phyloP scores from a whole-genome alignment of 371 early-diverging fungal genomes.

The Mortierella sp. region DNA sequence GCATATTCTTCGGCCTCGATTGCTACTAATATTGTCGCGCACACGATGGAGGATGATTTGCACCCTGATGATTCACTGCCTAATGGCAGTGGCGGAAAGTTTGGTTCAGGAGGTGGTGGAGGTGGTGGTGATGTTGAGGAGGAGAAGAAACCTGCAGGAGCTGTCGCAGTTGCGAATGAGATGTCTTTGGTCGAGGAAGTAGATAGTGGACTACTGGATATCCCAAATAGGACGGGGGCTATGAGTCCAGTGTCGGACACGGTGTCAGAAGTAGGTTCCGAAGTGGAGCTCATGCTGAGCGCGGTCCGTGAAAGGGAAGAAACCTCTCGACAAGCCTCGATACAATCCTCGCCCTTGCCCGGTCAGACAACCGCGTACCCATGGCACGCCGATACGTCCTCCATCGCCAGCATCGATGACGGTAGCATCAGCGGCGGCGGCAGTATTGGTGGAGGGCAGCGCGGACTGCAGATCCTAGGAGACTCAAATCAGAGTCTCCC shows the following conservation, averaged over 20 bases:
- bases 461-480: not conserved
- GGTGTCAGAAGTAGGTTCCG: slow-evolving; percentile 52
- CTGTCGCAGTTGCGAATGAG: not conserved
- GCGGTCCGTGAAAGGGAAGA: slow-evolving; percentile 46
- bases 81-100: not conserved
- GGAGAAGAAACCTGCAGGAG: not conserved
- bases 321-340: slow-evolving; percentile 33
- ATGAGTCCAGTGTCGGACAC: slow-evolving; percentile 27
- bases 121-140: not conserved
- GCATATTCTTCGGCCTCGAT: not conserved
- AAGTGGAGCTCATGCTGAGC: slow-evolving; percentile 50
- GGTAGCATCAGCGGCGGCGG: not conserved
- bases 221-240: not conserved
- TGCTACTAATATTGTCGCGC: not conserved
- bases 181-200: not conserved
- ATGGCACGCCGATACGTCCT: not conserved
- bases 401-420: not conserved
- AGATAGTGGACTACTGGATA: not conserved
- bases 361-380: not conserved
- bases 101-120: not conserved
- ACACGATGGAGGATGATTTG: not conserved
- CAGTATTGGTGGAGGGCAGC: not conserved
- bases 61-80: not conserved
- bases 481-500: not conserved
- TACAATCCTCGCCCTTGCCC: slow-evolving; percentile 15